These are phyloP conservation scores for Thuja plicata DNA, from an alignment of 83 land plant species.

Conservation along the genomic window DNA sequence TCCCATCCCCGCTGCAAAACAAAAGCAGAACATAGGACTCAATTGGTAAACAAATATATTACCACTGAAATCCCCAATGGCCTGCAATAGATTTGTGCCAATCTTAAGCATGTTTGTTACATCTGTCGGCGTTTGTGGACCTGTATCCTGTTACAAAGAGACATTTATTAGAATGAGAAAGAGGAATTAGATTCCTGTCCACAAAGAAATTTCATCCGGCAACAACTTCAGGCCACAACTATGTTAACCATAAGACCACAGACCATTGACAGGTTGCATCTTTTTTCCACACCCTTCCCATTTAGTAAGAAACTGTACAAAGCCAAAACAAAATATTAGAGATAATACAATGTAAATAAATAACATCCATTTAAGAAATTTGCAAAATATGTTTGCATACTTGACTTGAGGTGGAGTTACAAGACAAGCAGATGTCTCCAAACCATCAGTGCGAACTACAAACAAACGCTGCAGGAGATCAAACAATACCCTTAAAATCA, in stretches of 20 bases:
- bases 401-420: slow-evolving; percentile 71
- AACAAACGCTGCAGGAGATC: slow-evolving; percentile 31
- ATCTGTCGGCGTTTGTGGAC: slow-evolving; percentile 82
- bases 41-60: slow-evolving; percentile 10
- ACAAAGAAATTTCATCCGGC: neutral
- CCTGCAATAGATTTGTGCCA: slow-evolving; percentile 78
- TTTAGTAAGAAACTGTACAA: slow-evolving; percentile 71
- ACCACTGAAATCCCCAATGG: slow-evolving; percentile 73
- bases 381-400: slow-evolving; percentile 30
- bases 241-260: neutral
- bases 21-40: neutral
- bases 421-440: slow-evolving; percentile 70
- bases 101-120: slow-evolving; percentile 58
- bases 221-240: neutral
- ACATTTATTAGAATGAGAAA: neutral
- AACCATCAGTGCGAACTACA: slow-evolving; percentile 59
- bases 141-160: slow-evolving; percentile 46
- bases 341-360: neutral
- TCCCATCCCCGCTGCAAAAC: neutral
- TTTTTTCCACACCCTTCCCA: slow-evolving; percentile 71
- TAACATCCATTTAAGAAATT: neutral
- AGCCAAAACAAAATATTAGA: neutral
- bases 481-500: neutral
- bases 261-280: slow-evolving; percentile 53
- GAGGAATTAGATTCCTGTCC: neutral